Evolutionary conservation across 2,329 filamentous ascomycete species (phyloP), one percentile per base, ranked within the genome.

Genomic region (Aspergillus jensenii): DNA sequence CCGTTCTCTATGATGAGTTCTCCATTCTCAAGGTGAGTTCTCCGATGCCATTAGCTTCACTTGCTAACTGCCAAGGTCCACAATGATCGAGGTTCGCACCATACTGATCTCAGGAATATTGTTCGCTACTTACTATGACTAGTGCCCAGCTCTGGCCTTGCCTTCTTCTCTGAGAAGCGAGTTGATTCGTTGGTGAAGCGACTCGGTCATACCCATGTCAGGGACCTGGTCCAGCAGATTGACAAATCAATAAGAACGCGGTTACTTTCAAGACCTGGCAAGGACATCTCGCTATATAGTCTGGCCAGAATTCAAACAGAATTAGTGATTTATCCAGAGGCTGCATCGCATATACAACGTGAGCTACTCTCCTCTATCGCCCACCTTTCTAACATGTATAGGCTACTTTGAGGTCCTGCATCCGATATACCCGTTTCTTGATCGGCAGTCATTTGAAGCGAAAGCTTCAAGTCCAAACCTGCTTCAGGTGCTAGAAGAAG

Each of bases 401-500:
- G 71, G 64, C n/a, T 79, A 78, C 62, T 79, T 79, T 55, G 65
- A 70, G 3, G 65, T 69, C 6, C 64, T 76, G 1, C 76, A 79
- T 57, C 72, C 72, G 0, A 19, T 76, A 2, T 76, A 75, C 56
- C 76, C 77, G 0, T 79, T 79, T 52, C 67, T 79, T 2, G 73
- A 77, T 50, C 69, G 65, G 23, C 50, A 59, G 8, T 39, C 56
- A 2, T 78, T 79, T 55, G 71, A 78, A 56, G 52, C 64, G 0
- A 67, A 67, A 17, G 70, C 67, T 19, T 15, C 83, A 81, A 27
- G 84, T 74, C 3, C 71, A 31, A 3, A 80, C 62, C 1, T 81
- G 83, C 40, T 84, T 70, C 8, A 78, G 56, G 0, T 80, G 80
- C 61, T 86, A 80, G 39, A 85, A 71, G 1, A 83, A 62, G 63